Evolutionary conservation across 768 basidiomycete genomes (phyloP), one percentile per base, ranked within the genome.

Genomic region (Psilocybe cyanescens): DNA sequence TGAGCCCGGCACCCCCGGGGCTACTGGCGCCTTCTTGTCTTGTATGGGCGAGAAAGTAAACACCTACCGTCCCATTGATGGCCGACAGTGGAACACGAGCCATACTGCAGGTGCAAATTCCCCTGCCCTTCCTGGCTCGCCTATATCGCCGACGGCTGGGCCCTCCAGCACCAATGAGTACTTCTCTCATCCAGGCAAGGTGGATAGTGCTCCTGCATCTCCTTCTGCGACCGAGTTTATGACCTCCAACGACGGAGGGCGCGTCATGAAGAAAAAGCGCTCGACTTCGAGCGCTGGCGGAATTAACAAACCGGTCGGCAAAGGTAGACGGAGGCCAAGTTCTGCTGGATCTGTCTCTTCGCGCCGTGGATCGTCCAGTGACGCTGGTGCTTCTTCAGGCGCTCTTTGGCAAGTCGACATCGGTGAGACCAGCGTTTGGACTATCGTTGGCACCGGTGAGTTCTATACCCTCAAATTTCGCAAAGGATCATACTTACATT

Each of bases 1-100:
- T 3, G 90, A 93, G 57, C 85, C 85, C 9, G 92, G 92, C 29
- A 89, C 89, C 1, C 90, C 91, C 1, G 94, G 94, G 17, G 72
- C 81, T 37, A 89, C 87, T 6, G 92, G 94, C 45, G 87, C 92
- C 7, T 96, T 94, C 83, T 74, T 95, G 64, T 92, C 91, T 8
- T 95, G 94, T 77, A 90, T 94, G 88, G 92, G 92, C 65, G 94
- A 95, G 76, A 94, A 94, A 72, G 94, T 96, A 58, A 95, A 94
- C 71, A 93, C 93, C 0, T 94, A 93, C 70, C 87, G 91, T 33
- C 91, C 92, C 14, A 86, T 89, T 44, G 93, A 94, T 45, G 90
- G 89, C 17, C 87, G 94, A 29, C 85, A 86, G 62, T 95, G 93
- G 93, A 89, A 87, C 63, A 80, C 77, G 4, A 73, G 71, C 58